Evolutionary conservation across 2,329 filamentous ascomycete genomes (phyloP).

Genomic region (Apiospora phragmitis): DNA sequence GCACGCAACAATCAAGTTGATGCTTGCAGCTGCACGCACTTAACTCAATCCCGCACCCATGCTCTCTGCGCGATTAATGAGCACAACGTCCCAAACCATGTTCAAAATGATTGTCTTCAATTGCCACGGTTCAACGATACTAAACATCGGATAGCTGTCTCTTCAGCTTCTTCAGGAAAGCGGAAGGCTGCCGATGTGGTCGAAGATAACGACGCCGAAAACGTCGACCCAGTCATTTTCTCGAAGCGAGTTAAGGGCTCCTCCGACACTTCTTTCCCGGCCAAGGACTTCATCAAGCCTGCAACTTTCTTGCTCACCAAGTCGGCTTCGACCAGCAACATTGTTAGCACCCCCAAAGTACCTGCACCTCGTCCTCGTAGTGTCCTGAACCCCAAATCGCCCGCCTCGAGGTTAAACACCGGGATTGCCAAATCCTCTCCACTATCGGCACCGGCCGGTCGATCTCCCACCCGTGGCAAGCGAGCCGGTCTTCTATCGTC

Average conservation of each 20-base stretch:
- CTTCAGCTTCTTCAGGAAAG: constrained; percentile 46
- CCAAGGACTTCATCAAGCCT: constrained; percentile 50
- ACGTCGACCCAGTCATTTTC: constrained; percentile 58
- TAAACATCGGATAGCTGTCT: constrained; percentile 36
- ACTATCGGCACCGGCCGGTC: constrained; percentile 71
- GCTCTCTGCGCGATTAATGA: neutral
- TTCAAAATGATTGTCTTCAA: neutral
- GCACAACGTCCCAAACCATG: neutral
- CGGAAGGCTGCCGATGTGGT: constrained; percentile 56
- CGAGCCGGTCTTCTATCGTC: constrained; percentile 67
- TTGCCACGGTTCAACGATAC: neutral
- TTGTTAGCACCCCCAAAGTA: constrained; percentile 32
- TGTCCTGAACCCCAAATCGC: constrained; percentile 55
- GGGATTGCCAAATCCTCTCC: constrained; percentile 50
- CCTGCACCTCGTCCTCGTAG: constrained; percentile 42
- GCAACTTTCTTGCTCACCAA: constrained; percentile 47
- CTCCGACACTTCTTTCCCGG: constrained; percentile 35
- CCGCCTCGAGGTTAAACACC: constrained; percentile 46
- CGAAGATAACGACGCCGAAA: constrained; percentile 58
- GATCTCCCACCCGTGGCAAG: constrained; percentile 74
- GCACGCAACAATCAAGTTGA: neutral
- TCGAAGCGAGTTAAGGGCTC: constrained; percentile 60
- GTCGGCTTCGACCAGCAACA: constrained; percentile 36
- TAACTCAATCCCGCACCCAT: neutral
- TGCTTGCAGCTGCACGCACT: neutral